Evolutionary conservation across 2,329 filamentous ascomycete species (phyloP).

Genomic region (Arthrobotrys sphaeroides): DNA sequence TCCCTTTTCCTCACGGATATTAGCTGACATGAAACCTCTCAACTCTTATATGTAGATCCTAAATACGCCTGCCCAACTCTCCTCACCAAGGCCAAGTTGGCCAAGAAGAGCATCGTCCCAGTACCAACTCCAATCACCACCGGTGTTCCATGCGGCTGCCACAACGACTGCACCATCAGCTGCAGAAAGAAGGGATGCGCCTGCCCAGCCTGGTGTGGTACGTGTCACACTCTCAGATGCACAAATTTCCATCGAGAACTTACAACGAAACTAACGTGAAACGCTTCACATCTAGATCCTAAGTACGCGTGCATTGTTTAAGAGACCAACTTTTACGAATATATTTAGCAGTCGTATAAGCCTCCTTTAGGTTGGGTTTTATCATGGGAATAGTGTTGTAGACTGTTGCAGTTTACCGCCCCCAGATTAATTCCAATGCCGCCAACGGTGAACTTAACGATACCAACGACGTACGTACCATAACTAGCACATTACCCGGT

Average conservation of each 20-base stretch:
- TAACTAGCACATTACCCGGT: background rate
- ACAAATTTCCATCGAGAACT: background rate
- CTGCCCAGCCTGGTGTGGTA: constrained; percentile 51
- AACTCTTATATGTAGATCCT: constrained; percentile 23
- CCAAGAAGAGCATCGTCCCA: background rate
- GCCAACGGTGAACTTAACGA: background rate
- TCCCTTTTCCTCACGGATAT: background rate
- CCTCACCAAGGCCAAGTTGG: no score
- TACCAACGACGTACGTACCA: background rate
- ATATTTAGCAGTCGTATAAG: background rate
- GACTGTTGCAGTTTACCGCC: background rate
- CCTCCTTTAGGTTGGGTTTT: background rate
- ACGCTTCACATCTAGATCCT: constrained; percentile 26
- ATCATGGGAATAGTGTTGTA: background rate
- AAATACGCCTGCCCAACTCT: constrained; percentile 48
- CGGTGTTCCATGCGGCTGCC: constrained; percentile 30
- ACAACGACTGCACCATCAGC: constrained; percentile 34
- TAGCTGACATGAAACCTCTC: background rate
- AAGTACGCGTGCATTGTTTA: constrained; percentile 27
- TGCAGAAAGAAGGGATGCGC: constrained; percentile 19
- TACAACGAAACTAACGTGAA: constrained; percentile 19
- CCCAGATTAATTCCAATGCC: background rate
- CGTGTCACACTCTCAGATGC: constrained; percentile 1
- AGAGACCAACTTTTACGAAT: background rate
- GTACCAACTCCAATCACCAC: constrained; percentile 14